A percentile compares a stretch with the other conserved stretches of the same genome.
These are phyloP conservation scores for Eremomyces bilateralis DNA, from an alignment of 495 filamentous ascomycete species.

Conservation along the genomic window DNA sequence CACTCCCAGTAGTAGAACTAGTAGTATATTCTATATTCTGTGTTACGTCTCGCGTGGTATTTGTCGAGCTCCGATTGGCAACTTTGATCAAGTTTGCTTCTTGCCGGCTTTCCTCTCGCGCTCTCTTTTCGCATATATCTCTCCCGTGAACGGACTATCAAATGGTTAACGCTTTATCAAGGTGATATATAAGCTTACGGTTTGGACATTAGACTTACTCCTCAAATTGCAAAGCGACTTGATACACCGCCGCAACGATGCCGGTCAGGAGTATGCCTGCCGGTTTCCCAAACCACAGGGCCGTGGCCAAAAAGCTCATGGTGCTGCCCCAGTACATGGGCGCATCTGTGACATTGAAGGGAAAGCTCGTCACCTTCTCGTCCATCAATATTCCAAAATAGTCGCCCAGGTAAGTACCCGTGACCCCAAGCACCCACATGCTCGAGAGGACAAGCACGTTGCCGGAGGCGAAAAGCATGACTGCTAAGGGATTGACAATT, in stretches of 20 bases:
- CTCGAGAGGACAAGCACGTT: constrained; percentile 71
- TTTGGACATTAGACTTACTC: constrained; percentile 33
- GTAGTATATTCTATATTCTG: no score
- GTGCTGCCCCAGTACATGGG: constrained; percentile 97
- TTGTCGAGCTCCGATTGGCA: neutral
- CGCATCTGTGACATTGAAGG: constrained; percentile 78
- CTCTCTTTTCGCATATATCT: constrained; percentile 83
- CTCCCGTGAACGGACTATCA: constrained; percentile 68
- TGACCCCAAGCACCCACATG: constrained; percentile 86
- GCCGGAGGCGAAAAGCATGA: constrained; percentile 45
- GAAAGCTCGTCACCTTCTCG: constrained; percentile 74
- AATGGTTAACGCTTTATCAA: no score
- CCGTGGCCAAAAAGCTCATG: constrained; percentile 73
- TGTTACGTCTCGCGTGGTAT: no score
- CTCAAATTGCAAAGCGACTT: constrained; percentile 69
- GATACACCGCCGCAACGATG: constrained; percentile 58
- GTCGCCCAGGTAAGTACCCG: constrained; percentile 91
- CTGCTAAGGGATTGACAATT: constrained; percentile 34
- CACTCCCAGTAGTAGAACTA: no score
- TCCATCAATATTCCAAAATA: constrained; percentile 99
- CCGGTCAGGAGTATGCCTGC: constrained; percentile 61
- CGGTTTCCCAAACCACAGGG: constrained; percentile 74
- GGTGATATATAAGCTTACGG: constrained; percentile 1
- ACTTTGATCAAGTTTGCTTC: constrained; percentile 16
- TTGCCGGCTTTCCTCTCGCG: constrained; percentile 24